phyloP scores from a whole-genome alignment of 176 grass and related monocot genomes.

The Otatea glauca region DNA sequence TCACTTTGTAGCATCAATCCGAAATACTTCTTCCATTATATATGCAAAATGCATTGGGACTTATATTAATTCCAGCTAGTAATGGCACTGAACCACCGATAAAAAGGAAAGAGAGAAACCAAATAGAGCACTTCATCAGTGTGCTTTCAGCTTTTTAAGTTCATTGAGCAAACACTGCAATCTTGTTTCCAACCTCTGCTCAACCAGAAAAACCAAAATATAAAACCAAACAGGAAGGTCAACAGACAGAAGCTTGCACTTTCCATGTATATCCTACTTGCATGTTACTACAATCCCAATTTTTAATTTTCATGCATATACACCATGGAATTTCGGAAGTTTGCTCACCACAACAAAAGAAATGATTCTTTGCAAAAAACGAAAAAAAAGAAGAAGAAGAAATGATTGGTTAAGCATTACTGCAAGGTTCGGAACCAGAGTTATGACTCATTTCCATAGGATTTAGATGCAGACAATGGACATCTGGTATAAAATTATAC shows the following conservation, averaged over 20 bases:
- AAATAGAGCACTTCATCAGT: not conserved
- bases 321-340: slow-evolving; percentile 13
- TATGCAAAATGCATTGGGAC: not conserved
- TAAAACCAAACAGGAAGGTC: not conserved
- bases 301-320: not conserved
- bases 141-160: not conserved
- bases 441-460: not conserved
- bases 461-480: not conserved
- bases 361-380: not conserved
- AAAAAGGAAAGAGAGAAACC: not conserved
- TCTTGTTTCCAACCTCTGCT: not conserved
- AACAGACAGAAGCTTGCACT: not conserved
- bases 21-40: not conserved
- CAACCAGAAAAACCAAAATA: not conserved
- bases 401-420: not conserved
- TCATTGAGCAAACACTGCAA: not conserved
- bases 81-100: not conserved
- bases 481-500: not conserved
- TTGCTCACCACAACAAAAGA: not conserved
- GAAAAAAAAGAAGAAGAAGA: not conserved
- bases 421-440: not conserved
- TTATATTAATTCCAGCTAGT: not conserved
- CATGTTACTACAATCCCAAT: not conserved
- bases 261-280: not conserved
- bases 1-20: too few species aligned